A percentile compares a stretch with the other conserved stretches of the same genome.
Evolutionary conservation across 768 basidiomycete genomes (phyloP).

Genomic region (Mycena vitilis): DNA sequence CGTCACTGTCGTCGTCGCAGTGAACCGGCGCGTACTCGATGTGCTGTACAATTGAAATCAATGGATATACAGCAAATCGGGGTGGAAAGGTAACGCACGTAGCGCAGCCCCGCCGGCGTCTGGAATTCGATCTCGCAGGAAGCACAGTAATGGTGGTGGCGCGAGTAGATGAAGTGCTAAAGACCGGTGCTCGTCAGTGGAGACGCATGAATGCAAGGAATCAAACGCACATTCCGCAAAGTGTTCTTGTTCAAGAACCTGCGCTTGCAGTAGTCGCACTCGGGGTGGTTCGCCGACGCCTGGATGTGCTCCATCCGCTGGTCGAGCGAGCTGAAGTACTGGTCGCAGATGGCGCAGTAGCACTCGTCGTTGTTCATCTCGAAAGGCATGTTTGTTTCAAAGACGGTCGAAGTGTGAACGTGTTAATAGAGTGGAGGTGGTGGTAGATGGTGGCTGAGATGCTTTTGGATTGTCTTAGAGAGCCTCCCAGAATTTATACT

Average conservation of each 20-base stretch:
- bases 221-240: conserved; percentile 33
- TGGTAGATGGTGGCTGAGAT: no score
- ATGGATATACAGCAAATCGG: neutral
- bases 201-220: neutral
- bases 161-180: conserved; percentile 39
- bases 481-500: conserved; percentile 8
- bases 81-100: conserved; percentile 22
- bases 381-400: conserved; percentile 17
- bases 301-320: conserved; percentile 37
- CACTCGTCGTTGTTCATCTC: conserved; percentile 12
- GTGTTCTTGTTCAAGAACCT: conserved; percentile 38
- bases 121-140: conserved; percentile 38
- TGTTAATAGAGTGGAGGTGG: neutral
- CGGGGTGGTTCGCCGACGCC: conserved; percentile 33
- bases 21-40: conserved; percentile 36
- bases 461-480: neutral
- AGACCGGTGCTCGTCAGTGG: neutral
- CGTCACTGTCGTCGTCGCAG: conserved; percentile 40
- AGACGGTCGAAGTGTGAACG: neutral
- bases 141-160: conserved; percentile 40
- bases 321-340: conserved; percentile 34
- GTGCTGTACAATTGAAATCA: conserved; percentile 25
- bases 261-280: conserved; percentile 37
- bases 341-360: conserved; percentile 40
- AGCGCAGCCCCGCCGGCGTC: conserved; percentile 34